Conservation (phyloP, 768 basidiomycete genomes). For the Crassisporium funariophilum region DNA sequence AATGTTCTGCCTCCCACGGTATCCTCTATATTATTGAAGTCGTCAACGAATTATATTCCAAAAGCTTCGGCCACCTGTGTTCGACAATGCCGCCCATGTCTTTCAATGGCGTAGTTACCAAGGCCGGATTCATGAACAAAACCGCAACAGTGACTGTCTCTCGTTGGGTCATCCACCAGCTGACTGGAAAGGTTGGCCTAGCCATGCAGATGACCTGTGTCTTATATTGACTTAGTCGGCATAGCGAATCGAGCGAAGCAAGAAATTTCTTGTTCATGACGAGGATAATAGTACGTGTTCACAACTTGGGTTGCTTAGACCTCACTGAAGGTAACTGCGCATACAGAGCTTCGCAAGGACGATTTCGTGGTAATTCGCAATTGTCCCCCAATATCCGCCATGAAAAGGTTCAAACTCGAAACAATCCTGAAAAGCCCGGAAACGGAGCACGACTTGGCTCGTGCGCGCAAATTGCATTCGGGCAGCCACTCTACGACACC, state of each 20-base stretch:
- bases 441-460: slow-evolving; percentile 51
- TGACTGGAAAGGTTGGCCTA: slow-evolving; percentile 71
- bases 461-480: slow-evolving; percentile 23
- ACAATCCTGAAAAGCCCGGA: slow-evolving; percentile 69
- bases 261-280: slow-evolving; percentile 80
- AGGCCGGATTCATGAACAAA: slow-evolving; percentile 81
- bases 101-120: slow-evolving; percentile 74
- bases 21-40: not conserved
- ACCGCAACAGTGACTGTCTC: slow-evolving; percentile 84
- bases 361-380: slow-evolving; percentile 80
- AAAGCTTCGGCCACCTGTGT: too few species aligned
- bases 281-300: slow-evolving; percentile 61
- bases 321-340: slow-evolving; percentile 7
- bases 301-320: not conserved
- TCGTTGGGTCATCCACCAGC: slow-evolving; percentile 67
- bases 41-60: slow-evolving; percentile 4
- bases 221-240: slow-evolving; percentile 1
- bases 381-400: slow-evolving; percentile 78
- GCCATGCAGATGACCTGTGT: not conserved
- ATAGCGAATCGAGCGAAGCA: slow-evolving; percentile 73
- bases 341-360: slow-evolving; percentile 60
- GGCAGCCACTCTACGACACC: slow-evolving; percentile 13
- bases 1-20: too few species aligned
- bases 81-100: slow-evolving; percentile 88
- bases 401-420: slow-evolving; percentile 76